Evolutionary conservation across 768 basidiomycete genomes (phyloP), one percentile per base, ranked within the genome.

Genomic region (Leccinum boreale): DNA sequence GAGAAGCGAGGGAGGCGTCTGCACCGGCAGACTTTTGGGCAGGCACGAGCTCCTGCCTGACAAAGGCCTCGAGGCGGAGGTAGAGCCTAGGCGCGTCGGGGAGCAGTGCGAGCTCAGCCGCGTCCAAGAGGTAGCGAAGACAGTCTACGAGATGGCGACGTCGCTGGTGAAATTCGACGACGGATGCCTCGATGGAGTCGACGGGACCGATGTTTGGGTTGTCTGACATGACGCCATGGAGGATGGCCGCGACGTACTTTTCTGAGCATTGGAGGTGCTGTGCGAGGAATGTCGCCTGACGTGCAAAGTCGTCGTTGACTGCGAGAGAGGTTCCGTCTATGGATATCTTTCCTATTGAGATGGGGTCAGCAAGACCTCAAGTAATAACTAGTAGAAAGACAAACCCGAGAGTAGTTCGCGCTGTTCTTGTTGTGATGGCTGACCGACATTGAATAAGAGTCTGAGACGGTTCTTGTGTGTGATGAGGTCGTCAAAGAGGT

Each of bases 241-340:
- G 76, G 17, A 92, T 80, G 21, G 78, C 78, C 4, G 92, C 90
- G 52, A 86, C 74, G 71, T 90, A 85, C 63, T 86, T 84, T 74
- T 96, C 94, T 12, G 94, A 95, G 62, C 85, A 85, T 65, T 84
- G 80, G 53, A 97, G 85, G 55, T 91, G 84, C 67, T 89, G 85
- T 0, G 94, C 84, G 55, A 95, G 82, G 72, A 92, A 90, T 55
- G 90, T 70, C 55, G 80, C 83, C 70, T 91, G 91, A 51, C 82
- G 84, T 14, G 85, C 85, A 71, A 94, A 93, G 67, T 94, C 89
- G 14, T 83, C 71, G 69, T 91, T 92, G 62, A 94, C 81, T 0
- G 85, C 84, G 35, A 87, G 78, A n/a, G 84, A 76, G 64, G 81
- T 83, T 29, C 88, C 85, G 57, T 87, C 77, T 21, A 91, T 75